Conservation (phyloP, 257 asterid genomes). For the Fraxinus cuspidata region DNA sequence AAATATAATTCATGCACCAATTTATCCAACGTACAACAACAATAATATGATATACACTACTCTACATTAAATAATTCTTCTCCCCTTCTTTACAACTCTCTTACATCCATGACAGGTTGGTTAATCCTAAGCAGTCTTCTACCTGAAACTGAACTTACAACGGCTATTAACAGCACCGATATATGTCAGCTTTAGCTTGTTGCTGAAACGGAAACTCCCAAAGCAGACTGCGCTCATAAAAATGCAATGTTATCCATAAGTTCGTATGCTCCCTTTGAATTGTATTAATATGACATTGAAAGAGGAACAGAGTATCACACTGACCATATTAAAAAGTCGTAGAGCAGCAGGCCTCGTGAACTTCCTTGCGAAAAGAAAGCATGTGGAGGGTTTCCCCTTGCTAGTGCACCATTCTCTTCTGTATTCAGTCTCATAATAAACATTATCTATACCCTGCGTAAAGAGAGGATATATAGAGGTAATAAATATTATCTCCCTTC, state of each 20-base stretch:
- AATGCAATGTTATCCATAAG: neutral
- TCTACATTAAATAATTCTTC: constrained; percentile 13
- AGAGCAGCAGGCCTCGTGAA: constrained; percentile 90
- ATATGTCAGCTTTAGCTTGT: constrained; percentile 27
- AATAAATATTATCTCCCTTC: neutral
- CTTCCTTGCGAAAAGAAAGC: constrained; percentile 94
- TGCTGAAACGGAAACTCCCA: constrained; percentile 45
- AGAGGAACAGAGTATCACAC: constrained; percentile 12
- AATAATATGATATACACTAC: constrained; percentile 20
- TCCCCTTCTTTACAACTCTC: constrained; percentile 14
- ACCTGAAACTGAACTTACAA: no score
- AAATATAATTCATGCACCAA: no score
- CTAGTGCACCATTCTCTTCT: constrained; percentile 98
- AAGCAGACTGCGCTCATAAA: constrained; percentile 60
- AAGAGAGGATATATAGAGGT: neutral
- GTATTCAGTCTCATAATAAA: constrained; percentile 82
- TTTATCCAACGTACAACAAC: neutral
- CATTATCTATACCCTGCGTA: constrained; percentile 72
- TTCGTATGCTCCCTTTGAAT: neutral
- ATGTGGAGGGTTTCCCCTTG: constrained; percentile 83
- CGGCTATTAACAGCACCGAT: neutral
- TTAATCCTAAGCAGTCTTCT: no score
- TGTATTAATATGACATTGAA: neutral
- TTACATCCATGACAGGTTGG: constrained; percentile 15
- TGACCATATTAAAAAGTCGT: constrained; percentile 79